phyloP scores from a whole-genome alignment of 2,329 filamentous ascomycete species.

The Ophiostoma ulmi region DNA sequence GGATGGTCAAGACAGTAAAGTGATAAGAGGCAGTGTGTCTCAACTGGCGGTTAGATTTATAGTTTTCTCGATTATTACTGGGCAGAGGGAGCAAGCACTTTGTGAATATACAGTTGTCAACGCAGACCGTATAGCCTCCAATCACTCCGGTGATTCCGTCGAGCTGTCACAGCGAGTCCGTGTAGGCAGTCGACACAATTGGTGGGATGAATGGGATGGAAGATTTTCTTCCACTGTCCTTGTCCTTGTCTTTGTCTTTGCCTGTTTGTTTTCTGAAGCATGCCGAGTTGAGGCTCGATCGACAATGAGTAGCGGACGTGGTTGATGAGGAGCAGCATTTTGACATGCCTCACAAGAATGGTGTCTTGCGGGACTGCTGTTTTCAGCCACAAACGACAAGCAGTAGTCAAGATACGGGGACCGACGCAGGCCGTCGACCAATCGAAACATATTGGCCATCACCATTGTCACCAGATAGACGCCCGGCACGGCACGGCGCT shows the following conservation, averaged over 20 bases:
- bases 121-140: neutral
- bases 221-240: neutral
- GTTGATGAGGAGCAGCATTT: conserved; percentile 39
- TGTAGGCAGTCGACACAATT: neutral
- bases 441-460: neutral
- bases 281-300: neutral
- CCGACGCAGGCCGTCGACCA: neutral
- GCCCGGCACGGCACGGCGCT: neutral
- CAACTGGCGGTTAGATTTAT: conserved; percentile 10
- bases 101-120: neutral
- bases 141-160: neutral
- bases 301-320: conserved; percentile 28
- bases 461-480: neutral
- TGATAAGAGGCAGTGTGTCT: conserved; percentile 23
- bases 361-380: conserved; percentile 26
- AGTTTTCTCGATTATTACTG: neutral
- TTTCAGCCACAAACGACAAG: neutral
- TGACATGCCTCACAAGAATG: conserved; percentile 41
- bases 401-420: neutral
- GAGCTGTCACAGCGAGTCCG: neutral
- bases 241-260: neutral
- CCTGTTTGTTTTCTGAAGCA: neutral
- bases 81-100: neutral
- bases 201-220: neutral
- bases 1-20: conserved; percentile 20